Conservation (phyloP, 2,329 filamentous ascomycete species). For the Meredithiella fracta region DNA sequence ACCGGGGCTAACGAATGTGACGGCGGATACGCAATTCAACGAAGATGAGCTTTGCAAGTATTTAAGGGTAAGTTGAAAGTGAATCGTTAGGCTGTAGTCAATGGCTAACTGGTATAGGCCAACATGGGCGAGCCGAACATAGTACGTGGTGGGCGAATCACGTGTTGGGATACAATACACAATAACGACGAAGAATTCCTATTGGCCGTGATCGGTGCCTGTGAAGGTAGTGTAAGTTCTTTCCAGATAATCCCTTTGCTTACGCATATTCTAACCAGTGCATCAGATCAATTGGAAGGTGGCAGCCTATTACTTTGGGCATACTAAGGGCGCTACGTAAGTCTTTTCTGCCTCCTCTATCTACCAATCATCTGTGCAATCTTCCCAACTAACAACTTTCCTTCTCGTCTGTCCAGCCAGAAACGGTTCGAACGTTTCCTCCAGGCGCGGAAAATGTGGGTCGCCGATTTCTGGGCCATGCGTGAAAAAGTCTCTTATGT, state of each 20-base stretch:
- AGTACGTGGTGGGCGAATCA: conserved; percentile 11
- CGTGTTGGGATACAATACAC: conserved; percentile 13
- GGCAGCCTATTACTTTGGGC: conserved; percentile 14
- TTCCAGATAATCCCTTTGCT: not conserved
- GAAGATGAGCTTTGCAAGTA: conserved; percentile 3
- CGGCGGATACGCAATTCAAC: not conserved
- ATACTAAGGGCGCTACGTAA: conserved; percentile 50
- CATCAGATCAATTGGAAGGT: conserved; percentile 44
- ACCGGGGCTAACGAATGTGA: not conserved
- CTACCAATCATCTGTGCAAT: not conserved
- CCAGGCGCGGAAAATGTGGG: conserved; percentile 36
- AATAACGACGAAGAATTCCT: conserved; percentile 13
- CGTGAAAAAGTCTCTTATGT: conserved; percentile 11
- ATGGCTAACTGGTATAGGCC: not conserved
- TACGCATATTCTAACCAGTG: not conserved
- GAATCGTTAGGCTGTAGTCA: not conserved
- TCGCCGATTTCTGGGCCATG: conserved; percentile 14
- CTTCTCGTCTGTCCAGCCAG: conserved; percentile 28
- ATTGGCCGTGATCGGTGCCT: conserved; percentile 13
- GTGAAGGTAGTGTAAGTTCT: conserved; percentile 12
- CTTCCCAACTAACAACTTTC: not conserved
- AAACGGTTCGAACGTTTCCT: conserved; percentile 53
- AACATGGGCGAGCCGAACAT: conserved; percentile 1
- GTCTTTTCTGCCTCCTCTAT: conserved; percentile 20
- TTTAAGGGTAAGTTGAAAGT: not conserved